Evolutionary conservation across 2,329 filamentous ascomycete genomes (phyloP), one percentile per base, ranked within the genome.

Genomic region (Cladosporium sp.): DNA sequence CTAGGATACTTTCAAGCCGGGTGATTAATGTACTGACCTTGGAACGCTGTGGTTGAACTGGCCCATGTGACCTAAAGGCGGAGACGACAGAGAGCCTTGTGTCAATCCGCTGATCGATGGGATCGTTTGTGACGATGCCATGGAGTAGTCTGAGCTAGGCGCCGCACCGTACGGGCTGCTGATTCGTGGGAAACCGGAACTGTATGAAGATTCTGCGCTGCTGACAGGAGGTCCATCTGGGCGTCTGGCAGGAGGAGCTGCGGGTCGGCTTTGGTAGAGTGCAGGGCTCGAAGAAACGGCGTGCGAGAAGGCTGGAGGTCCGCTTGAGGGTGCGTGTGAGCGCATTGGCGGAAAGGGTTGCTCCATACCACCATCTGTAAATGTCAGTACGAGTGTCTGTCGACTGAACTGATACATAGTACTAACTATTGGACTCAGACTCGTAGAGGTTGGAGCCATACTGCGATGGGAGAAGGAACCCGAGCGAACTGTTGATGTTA

Each of bases 401-500:
- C 20, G 28, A 48, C 12, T 20, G 13, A 13, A 20, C 44, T 51
- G 22, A 15, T 20, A 22, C 32, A 47, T 6, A n/a, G 20, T 28
- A 66, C 69, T 58, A 61, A 72, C 70, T 67, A 58, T 60, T 62
- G 24, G 61, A 59, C 48, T 71, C 67, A 10, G 66, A 66, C 24
- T 69, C 66, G 61, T 66, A 64, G 28, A 61, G 55, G 45, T 58
- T 55, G 57, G 62, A 58, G 47, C 68, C 68, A 64, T 72, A 72
- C 39, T 70, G 68, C 39, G 69, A 68, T 58, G 70, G 70, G 49
- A 71, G 68, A 22, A 72, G 64, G 60, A 68, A 70, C 25, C 68
- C 69, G 52, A 72, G 61, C 36, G 70, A 72, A 59, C 70, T 72
- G 57, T 49, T 35, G 13, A 49, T 19, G 42, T 56, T 28, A 48